Evolutionary conservation across 306 rosid genomes (phyloP), one percentile per base, ranked within the genome.

Genomic region (Dryas drummondii): DNA sequence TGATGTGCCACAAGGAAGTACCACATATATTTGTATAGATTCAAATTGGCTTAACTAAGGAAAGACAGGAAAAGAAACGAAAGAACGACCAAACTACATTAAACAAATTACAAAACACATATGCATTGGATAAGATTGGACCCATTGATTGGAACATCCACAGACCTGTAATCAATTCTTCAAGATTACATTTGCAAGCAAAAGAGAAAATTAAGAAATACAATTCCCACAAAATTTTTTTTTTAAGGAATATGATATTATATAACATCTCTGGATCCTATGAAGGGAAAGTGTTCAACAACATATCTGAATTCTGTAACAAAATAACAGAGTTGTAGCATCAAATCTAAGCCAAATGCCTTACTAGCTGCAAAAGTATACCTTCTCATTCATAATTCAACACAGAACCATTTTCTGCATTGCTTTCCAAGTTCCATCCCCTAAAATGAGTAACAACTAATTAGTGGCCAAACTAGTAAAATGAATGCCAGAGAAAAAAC

Each of bases 371-470:
- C 67, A 56, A 62, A 60, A 45, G 42, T 64, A 70, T 81, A 87
- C 90, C 88, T 80, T 79, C 81, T 81, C 74, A 73, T 75, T 83
- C 84, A 1, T 81, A 76, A 46, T 71, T 82, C 32, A 41, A 63
- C 62, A 51, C 17, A 65, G 84, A 83, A 26, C 91, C 92, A 71
- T 85, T 88, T 77, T 78, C 90, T 53, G 82, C 67, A 61, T 51
- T 44, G 26, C 83, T 78, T 67, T 88, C 98, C 79, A 90, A 78
- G 77, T 86, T 84, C 97, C 98, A 91, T 74, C 93, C 93, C 70
- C 96, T 94, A 77, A 22, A 71, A 62, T 41, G 48, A 37, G 60
- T 67, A 75, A 13, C 6, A 71, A 69, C 32, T 32, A 49, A 55
- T 83, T 44, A 83, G 84, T 65, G 44, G 55, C 52, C 54, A 51